Evolutionary conservation across 2,329 filamentous ascomycete genomes (phyloP).

Genomic region (Helotiales sp.): DNA sequence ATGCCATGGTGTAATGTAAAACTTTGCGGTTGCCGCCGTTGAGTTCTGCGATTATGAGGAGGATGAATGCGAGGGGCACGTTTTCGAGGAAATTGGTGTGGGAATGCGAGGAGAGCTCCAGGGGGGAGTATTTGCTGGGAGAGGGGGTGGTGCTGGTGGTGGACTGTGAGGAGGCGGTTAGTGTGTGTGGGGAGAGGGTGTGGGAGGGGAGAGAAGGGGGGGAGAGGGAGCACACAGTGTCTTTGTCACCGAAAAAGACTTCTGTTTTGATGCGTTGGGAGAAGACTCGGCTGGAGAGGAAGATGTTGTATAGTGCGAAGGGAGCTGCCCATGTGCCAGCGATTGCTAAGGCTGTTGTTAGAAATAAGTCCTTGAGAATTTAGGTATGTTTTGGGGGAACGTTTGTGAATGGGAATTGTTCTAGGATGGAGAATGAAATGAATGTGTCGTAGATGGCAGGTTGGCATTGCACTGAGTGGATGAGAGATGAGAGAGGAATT

Average conservation of each 20-base stretch:
- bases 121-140: neutral
- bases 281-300: slow-evolving; percentile 28
- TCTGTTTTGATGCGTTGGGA: slow-evolving; percentile 20
- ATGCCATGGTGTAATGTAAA: slow-evolving; percentile 24
- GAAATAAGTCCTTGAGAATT: neutral
- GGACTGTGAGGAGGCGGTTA: neutral
- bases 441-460: no score
- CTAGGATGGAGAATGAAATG: no score
- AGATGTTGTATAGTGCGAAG: slow-evolving; percentile 27
- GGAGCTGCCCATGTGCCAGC: slow-evolving; percentile 27
- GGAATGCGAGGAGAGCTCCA: slow-evolving; percentile 18
- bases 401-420: no score
- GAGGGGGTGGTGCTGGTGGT: neutral
- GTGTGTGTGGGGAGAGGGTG: neutral
- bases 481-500: neutral
- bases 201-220: neutral
- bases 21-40: slow-evolving; percentile 26
- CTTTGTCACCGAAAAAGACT: slow-evolving; percentile 24
- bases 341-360: slow-evolving; percentile 18
- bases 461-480: no score
- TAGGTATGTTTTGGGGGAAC: neutral
- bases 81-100: slow-evolving; percentile 32
- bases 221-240: neutral
- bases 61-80: slow-evolving; percentile 56
- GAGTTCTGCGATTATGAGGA: slow-evolving; percentile 53